Evolutionary conservation across 2,329 filamentous ascomycete genomes (phyloP).

Genomic region (Fusarium secorum): DNA sequence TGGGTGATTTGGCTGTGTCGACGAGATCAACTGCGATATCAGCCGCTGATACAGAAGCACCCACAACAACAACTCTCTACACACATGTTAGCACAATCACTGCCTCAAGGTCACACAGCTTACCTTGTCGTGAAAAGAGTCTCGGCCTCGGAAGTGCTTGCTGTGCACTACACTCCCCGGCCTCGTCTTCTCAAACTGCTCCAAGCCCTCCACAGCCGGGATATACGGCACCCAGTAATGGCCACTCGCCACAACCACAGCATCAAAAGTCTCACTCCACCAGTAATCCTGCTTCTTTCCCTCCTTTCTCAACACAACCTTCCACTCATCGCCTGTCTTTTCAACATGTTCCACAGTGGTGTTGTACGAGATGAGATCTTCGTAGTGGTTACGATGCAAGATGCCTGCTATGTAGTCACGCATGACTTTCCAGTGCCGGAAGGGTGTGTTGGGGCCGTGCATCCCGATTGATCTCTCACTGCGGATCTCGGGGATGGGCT

Average conservation of each 20-base stretch:
- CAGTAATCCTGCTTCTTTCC: conserved; percentile 59
- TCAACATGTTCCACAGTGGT: conserved; percentile 69
- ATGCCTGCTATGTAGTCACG: conserved; percentile 62
- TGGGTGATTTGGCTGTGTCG: conserved; percentile 53
- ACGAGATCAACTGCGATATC: conserved; percentile 66
- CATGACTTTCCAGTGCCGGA: conserved; percentile 67
- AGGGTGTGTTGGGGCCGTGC: conserved; percentile 67
- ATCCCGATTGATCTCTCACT: conserved; percentile 44
- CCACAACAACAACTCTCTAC: conserved; percentile 67
- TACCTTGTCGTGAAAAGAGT: conserved; percentile 57
- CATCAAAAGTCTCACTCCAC: conserved; percentile 70
- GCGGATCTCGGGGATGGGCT: conserved; percentile 56
- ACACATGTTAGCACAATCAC: neutral
- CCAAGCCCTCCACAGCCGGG: conserved; percentile 57
- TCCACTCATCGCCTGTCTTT: conserved; percentile 60
- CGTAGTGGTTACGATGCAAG: conserved; percentile 61
- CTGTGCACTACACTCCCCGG: conserved; percentile 63
- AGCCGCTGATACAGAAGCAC: conserved; percentile 69
- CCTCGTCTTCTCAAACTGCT: conserved; percentile 53
- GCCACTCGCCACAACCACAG: conserved; percentile 66
- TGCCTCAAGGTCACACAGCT: neutral
- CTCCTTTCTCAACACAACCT: conserved; percentile 55
- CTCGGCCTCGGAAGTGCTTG: conserved; percentile 60
- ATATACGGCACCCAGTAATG: conserved; percentile 68
- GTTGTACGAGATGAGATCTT: conserved; percentile 60